Base-by-base conservation (phyloP, 345 rosid species). In the Sonneratia alba region DNA sequence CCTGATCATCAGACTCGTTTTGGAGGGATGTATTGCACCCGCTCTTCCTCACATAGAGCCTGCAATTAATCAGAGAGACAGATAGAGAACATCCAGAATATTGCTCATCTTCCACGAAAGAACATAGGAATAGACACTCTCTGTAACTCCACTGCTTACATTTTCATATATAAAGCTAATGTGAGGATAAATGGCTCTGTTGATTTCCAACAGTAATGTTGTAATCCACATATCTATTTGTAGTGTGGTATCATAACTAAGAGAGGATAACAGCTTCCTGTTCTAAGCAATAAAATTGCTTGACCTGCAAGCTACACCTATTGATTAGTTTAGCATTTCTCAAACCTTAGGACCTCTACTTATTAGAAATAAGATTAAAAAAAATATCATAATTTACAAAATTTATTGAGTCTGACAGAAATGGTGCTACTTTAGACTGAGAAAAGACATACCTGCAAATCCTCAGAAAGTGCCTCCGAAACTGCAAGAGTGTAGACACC, bases 401-500 rank as follows among this genome's bases (percentile, higher is more conserved):
- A 64, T 27, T 66, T 5, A 12, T 3, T 24, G 38, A 12, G 21
- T 12, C 40, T 3, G 13, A 18, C 8, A 21, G 12, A 24, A 11
- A 48, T 9, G 3, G 16, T 2, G 45, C 36, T n/a, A 64, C 16
- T 48, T 22, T 62, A 66, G 24, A 66, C 47, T 1, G 27, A 71
- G 3, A 59, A 36, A 22, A 0, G 32, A 12, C 19, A 22, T 34
- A 91, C 97, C 97, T 89, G 93, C 83, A 91, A 78, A 72, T 91
- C 97, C 75, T 91, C 97, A 6, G 93, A 80, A 43, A 91, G 89
- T 71, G 88, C 84, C 81, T 87, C 96, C 13, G 93, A 85, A 71
- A 91, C 96, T 21, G 96, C 90, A 74, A 91, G 95, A 22, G 97
- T 89, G 73, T 91, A 91, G 75, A 91, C 88, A 71, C 95, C 95